Percentiles rank a stretch among this genome's conserved stretches.
Conservation (phyloP, 306 rosid species). For the Quercus cerris region DNA sequence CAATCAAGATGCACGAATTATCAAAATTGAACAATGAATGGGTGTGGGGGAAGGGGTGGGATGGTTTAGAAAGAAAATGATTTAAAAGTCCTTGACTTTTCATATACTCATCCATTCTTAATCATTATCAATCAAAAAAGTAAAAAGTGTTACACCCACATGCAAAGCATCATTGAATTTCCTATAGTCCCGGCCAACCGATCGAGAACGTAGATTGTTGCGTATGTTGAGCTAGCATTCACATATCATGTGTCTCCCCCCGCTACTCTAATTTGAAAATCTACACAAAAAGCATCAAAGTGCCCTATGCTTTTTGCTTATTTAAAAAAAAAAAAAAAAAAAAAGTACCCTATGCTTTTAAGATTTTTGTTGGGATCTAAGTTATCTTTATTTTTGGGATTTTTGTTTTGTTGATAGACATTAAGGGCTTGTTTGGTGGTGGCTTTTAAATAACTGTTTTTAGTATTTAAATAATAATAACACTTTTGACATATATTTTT, state of each 20-base stretch:
- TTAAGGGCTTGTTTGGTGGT: too few relatives aligned
- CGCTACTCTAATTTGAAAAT: constrained; percentile 47
- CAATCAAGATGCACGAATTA: background rate
- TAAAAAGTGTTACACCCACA: constrained; percentile 48
- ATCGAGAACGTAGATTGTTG: constrained; percentile 23
- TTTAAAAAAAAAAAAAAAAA: too few relatives aligned
- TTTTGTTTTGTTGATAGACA: too few relatives aligned
- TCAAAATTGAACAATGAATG: background rate
- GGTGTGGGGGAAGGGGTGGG: background rate
- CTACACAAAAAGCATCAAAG: constrained; percentile 13
- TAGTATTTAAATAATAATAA: too few relatives aligned
- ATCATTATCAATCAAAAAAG: constrained; percentile 32
- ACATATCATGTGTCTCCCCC: constrained; percentile 15
- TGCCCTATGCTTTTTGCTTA: background rate
- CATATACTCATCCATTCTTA: constrained; percentile 18
- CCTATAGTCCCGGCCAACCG: constrained; percentile 23
- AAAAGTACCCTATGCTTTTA: too few relatives aligned
- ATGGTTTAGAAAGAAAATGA: constrained; percentile 3
- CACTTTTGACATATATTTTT: too few relatives aligned
- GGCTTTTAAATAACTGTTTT: too few relatives aligned
- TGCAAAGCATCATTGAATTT: constrained; percentile 43
- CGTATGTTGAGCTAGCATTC: background rate
- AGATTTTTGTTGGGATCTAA: too few relatives aligned
- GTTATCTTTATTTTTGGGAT: too few relatives aligned
- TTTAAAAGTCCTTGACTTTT: constrained; percentile 14